Conservation (phyloP, 768 basidiomycete species). For the Kwoniella shandongensis region DNA sequence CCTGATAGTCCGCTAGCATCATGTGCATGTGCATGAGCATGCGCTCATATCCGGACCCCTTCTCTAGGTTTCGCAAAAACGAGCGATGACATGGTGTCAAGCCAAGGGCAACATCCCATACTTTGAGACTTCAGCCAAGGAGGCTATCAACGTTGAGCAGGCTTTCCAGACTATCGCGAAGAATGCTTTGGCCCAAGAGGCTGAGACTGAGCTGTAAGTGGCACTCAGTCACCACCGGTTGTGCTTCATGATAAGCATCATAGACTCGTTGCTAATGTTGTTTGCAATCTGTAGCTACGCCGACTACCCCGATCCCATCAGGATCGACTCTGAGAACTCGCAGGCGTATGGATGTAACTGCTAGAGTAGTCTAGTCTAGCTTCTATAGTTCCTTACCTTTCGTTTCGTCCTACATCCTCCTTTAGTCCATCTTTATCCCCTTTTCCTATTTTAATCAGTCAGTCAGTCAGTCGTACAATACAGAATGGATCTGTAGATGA, state of each 20-base stretch:
- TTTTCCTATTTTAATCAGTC: too few relatives aligned
- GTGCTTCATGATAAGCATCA: too few relatives aligned
- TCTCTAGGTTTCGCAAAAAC: conserved; percentile 90
- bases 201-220: conserved; percentile 87
- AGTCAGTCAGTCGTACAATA: too few relatives aligned
- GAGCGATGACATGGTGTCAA: conserved; percentile 99
- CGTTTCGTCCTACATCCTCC: too few relatives aligned
- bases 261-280: background rate
- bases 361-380: conserved; percentile 49
- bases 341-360: conserved; percentile 93
- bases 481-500: too few relatives aligned
- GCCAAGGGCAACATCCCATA: conserved; percentile 99
- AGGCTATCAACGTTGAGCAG: conserved; percentile 99
- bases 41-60: background rate
- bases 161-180: conserved; percentile 99
- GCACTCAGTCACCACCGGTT: too few relatives aligned
- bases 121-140: conserved; percentile 99
- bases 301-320: conserved; percentile 98
- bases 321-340: conserved; percentile 87
- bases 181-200: conserved; percentile 96
- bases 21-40: background rate
- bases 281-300: conserved; percentile 67
- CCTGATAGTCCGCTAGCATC: background rate
- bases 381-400: too few relatives aligned
- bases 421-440: too few relatives aligned